Conservation (phyloP, 257 asterid species). For the Ophiorrhiza pumila region DNA sequence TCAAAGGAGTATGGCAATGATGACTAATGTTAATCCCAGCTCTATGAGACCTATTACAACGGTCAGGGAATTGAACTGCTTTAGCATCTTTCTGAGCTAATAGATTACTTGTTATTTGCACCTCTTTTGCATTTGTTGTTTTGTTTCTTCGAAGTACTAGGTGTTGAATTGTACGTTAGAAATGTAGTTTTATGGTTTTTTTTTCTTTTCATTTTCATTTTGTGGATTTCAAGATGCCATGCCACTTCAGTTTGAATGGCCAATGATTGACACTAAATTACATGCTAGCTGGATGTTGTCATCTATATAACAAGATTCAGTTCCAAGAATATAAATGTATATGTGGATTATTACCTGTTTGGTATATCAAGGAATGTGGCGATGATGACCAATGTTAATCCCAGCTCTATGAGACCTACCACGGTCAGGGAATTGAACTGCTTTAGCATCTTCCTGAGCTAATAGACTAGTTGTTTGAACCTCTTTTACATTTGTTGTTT, state of each 20-base stretch:
- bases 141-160: no score
- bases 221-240: neutral
- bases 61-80: constrained; percentile 17
- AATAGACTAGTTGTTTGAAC: neutral
- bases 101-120: neutral
- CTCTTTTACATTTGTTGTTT: neutral
- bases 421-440: constrained; percentile 15
- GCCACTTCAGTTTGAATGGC: neutral
- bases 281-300: neutral
- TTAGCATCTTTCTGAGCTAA: constrained; percentile 15
- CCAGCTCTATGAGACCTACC: constrained; percentile 15
- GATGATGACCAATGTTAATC: constrained; percentile 14
- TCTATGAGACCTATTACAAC: constrained; percentile 3
- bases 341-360: neutral
- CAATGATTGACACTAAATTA: neutral
- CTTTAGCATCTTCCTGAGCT: constrained; percentile 16
- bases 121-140: neutral
- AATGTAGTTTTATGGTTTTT: neutral
- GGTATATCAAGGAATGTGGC: neutral
- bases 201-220: neutral
- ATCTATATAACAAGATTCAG: neutral
- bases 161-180: no score
- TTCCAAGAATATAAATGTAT: neutral
- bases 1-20: neutral
- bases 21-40: constrained; percentile 18